These are phyloP conservation scores for Halteria grandinella DNA, from an alignment of 73 alveolate genomes.

Conservation along the genomic window DNA sequence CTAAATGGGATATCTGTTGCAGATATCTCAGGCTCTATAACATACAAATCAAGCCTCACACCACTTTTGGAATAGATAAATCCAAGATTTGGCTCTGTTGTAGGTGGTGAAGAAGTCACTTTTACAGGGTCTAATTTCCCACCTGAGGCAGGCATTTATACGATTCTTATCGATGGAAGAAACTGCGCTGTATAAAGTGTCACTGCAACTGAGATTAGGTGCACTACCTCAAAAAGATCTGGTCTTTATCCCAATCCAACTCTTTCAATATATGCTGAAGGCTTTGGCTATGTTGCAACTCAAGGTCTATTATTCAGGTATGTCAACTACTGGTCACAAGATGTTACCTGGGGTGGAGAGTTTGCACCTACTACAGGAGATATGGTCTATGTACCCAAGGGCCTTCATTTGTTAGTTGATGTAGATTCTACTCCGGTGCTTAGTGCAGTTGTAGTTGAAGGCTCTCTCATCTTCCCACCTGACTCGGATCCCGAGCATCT, in stretches of 20 bases:
- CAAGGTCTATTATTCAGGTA: constrained; percentile 29
- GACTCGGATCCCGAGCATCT: constrained; percentile 52
- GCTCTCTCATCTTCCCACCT: constrained; percentile 70
- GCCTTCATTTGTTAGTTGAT: constrained; percentile 57
- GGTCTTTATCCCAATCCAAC: constrained; percentile 38
- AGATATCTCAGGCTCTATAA: constrained; percentile 10
- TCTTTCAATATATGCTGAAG: constrained; percentile 3
- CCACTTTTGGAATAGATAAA: background rate
- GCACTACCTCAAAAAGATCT: constrained; percentile 54
- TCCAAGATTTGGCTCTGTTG: constrained; percentile 37
- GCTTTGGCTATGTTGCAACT: constrained; percentile 48
- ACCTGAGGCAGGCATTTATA: constrained; percentile 15
- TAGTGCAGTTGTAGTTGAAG: constrained; percentile 74
- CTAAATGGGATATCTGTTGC: background rate
- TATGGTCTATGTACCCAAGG: constrained; percentile 52
- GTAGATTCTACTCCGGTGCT: constrained; percentile 65
- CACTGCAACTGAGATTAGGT: constrained; percentile 18
- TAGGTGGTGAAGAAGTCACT: constrained; percentile 57
- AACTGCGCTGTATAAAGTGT: constrained; percentile 28
- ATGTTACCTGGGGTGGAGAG: constrained; percentile 69
- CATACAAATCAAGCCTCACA: background rate
- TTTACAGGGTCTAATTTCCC: constrained; percentile 52
- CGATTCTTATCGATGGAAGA: constrained; percentile 73
- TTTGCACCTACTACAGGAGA: constrained; percentile 53
- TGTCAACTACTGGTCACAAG: constrained; percentile 52